Base-by-base conservation (phyloP, 2,329 filamentous ascomycete species). In the Colletotrichum sp. region DNA sequence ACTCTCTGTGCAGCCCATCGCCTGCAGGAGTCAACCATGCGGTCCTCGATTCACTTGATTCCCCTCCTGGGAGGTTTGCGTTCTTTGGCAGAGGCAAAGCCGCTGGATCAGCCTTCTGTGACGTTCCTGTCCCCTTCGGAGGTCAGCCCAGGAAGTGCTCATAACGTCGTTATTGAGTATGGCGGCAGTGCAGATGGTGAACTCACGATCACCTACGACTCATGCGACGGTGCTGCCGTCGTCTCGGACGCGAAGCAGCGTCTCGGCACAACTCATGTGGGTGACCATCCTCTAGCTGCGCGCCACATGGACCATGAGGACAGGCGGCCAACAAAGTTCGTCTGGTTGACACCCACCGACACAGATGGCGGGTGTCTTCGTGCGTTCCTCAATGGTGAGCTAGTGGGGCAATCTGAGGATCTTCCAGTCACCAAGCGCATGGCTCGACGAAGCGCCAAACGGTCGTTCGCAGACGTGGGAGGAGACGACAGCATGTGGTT, bases 401-500 rank as follows among this genome's bases (percentile, higher is more conserved):
- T 75, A 1, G 68, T 81, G 5, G 80, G 80, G 0, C 77, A 75
- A 5, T 81, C 80, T 3, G 62, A 76, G 13, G 68, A 79, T 39
- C 69, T 77, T 12, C 52, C 36, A 5, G 77, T 78, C 6, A 72
- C 66, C 16, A 76, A 70, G 27, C 44, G 55, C 13, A 77, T 59
- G 55, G 15, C 71, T 68, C 69, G 52, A 30, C 65, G 74, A 72
- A 69, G 69, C 6, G 69, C 63, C 12, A 66, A 52, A 52, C 2
- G 44, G n/a, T 22, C 76, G 0, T 80, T 80, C 15, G 77, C 78
- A 0, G 78, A 79, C 32, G 61, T 76, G 5, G 72, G 72, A 16
- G 77, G 78, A 25, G 65, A 72, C 6, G 77, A 78, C 57, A 64
- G 69, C 5, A 69, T 70, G 5, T 82, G 80, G 80, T 82, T 82